Base-by-base conservation (phyloP, 2,329 filamentous ascomycete genomes). In the Hypoxylon sp. region DNA sequence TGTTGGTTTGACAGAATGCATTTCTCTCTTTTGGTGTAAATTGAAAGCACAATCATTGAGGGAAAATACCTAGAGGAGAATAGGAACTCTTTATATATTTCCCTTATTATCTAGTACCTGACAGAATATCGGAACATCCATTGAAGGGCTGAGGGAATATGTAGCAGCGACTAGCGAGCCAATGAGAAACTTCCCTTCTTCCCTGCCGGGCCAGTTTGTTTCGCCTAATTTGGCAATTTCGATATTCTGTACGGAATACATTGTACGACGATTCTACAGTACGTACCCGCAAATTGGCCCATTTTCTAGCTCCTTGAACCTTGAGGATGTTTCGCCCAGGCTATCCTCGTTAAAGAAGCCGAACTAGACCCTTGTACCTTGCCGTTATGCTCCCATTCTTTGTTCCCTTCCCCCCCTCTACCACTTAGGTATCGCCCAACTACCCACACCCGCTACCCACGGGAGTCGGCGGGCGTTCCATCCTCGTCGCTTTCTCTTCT, bases 331-430 rank as follows among this genome's bases (percentile, higher is more conserved):
- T 67, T 67, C 62, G 65, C 58, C 59, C 51, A 57, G 58, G 58
- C 47, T 56, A 65, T 65, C 62, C 65, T 66, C 59, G 59, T 66
- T 64, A 68, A 68, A 64, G 46, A 65, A 63, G 62, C 52, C 62
- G 58, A 62, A 58, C 28, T 39, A 15, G 34, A 39, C 3, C 34
- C 34, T 39, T n/a, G 34, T 4, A 39, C 34, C 34, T 39, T 39
- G 34, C 39, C 22, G 11, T 55, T 58, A 59, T 64, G 55, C 62
- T 55, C 48, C 55, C 62, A 50, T 48, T 22, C 30, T 41, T 30
- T 24, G 17, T 6, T 19, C 44, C 26, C 11, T 30, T 19, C n/a
- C 22, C 6, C 15, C n/a, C 44, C 26, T 11, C 20, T 48, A 15
- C 59, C 43, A 30, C 55, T 52, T 26, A 26, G 7, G 49, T 50